phyloP scores from a whole-genome alignment of 1,284 basidiomycete species.

The Xerocomus amazonicus region DNA sequence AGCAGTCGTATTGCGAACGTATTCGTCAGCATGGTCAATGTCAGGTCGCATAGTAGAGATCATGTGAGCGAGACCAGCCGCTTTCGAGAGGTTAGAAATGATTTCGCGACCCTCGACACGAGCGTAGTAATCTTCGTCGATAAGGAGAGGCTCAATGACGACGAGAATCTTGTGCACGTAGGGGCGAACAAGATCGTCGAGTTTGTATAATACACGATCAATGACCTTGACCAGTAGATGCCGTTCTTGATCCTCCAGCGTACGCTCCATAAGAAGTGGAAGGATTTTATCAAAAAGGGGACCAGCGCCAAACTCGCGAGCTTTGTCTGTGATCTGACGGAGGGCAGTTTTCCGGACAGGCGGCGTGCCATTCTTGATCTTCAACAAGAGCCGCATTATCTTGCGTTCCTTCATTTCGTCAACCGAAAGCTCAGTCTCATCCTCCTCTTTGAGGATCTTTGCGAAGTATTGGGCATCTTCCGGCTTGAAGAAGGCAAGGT shows the following conservation, averaged over 20 bases:
- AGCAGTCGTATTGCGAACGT: constrained; percentile 98
- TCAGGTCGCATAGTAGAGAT: constrained; percentile 99
- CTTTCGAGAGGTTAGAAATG: constrained; percentile 98
- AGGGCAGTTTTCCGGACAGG: constrained; percentile 97
- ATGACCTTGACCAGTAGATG: constrained; percentile 99
- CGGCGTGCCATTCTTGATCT: constrained; percentile 99
- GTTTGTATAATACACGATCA: constrained; percentile 97
- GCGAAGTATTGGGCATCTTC: constrained; percentile 99
- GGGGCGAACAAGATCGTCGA: constrained; percentile 97
- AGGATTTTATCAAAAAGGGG: constrained; percentile 99
- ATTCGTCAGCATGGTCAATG: constrained; percentile 99
- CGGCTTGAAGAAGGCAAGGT: constrained; percentile 95
- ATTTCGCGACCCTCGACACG: constrained; percentile 99
- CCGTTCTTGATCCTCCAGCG: constrained; percentile 97
- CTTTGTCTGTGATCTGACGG: constrained; percentile 99
- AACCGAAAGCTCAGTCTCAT: constrained; percentile 92
- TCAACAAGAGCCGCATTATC: constrained; percentile 98
- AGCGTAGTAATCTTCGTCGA: constrained; percentile 99
- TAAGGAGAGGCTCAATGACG: constrained; percentile 98
- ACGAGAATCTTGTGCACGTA: constrained; percentile 99
- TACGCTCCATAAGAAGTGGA: constrained; percentile 97
- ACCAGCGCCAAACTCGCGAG: constrained; percentile 96
- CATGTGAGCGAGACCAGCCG: constrained; percentile 99
- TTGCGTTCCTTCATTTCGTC: constrained; percentile 99
- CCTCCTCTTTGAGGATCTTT: constrained; percentile 93